A percentile compares a stretch with the other conserved stretches of the same genome.
These are phyloP conservation scores for Calophaca sinica DNA, from an alignment of 306 rosid genomes.

Conservation along the genomic window DNA sequence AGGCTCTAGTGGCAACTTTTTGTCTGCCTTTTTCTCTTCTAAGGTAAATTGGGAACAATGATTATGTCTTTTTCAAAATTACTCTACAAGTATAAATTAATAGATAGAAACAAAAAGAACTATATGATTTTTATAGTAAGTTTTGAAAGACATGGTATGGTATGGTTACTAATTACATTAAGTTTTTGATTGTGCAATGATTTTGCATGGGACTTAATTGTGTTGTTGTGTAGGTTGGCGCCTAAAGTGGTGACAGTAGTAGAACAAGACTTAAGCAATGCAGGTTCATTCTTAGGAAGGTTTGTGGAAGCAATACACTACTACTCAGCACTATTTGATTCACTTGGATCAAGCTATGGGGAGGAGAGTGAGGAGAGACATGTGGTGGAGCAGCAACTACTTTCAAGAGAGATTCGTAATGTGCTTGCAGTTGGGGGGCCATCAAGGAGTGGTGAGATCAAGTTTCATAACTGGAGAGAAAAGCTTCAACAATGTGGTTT, in stretches of 20 bases:
- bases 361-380: conserved; percentile 97
- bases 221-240: conserved; percentile 62
- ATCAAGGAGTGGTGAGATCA: conserved; percentile 81
- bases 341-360: conserved; percentile 91
- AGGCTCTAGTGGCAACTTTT: conserved; percentile 41
- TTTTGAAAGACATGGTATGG: neutral
- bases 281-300: conserved; percentile 92
- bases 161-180: neutral
- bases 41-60: conserved; percentile 36
- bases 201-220: neutral
- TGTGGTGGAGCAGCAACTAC: conserved; percentile 92
- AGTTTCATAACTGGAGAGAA: conserved; percentile 96
- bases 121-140: conserved; percentile 13
- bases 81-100: conserved; percentile 13
- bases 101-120: conserved; percentile 37
- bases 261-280: conserved; percentile 92
- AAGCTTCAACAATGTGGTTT: conserved; percentile 89
- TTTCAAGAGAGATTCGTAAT: conserved; percentile 89
- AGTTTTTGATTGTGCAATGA: neutral
- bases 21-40: conserved; percentile 39
- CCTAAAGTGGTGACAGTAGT: conserved; percentile 99
- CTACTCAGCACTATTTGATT: conserved; percentile 94
- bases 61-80: conserved; percentile 40
- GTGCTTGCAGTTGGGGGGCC: conserved; percentile 94
- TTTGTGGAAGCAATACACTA: conserved; percentile 98